These are phyloP conservation scores for Apophysomyces variabilis DNA, from an alignment of 371 early-diverging fungal genomes.

Conservation along the genomic window DNA sequence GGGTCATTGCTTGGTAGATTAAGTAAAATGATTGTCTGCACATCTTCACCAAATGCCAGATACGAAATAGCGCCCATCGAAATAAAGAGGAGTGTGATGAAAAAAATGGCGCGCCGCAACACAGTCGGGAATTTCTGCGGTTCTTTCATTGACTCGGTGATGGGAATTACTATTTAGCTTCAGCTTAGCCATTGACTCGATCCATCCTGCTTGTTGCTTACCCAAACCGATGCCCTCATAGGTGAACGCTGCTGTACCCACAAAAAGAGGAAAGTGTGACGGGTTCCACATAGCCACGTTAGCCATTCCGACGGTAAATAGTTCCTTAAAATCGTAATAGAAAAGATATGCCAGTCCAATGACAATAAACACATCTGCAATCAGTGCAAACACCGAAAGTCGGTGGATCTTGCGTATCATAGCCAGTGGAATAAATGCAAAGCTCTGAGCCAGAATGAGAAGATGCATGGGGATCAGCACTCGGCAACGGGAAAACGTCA, in stretches of 20 bases:
- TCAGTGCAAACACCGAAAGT: slow-evolving; percentile 77
- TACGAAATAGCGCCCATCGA: slow-evolving; percentile 81
- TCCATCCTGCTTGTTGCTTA: slow-evolving; percentile 22
- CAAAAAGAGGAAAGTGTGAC: slow-evolving; percentile 74
- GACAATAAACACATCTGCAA: slow-evolving; percentile 87
- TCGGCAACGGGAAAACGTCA: slow-evolving; percentile 65
- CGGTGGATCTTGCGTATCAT: slow-evolving; percentile 85
- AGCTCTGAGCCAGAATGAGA: slow-evolving; percentile 73
- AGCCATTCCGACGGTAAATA: slow-evolving; percentile 62
- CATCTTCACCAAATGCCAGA: slow-evolving; percentile 77
- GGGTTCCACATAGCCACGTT: slow-evolving; percentile 70
- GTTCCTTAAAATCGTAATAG: slow-evolving; percentile 66
- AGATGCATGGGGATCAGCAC: slow-evolving; percentile 56
- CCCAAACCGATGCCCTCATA: slow-evolving; percentile 91
- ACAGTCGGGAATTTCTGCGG: slow-evolving; percentile 79
- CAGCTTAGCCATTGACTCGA: neutral
- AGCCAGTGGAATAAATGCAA: slow-evolving; percentile 80
- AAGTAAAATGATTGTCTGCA: slow-evolving; percentile 79
- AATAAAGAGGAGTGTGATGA: slow-evolving; percentile 74
- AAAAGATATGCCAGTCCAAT: slow-evolving; percentile 80
- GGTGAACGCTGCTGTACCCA: slow-evolving; percentile 91
- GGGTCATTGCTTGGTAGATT: slow-evolving; percentile 75
- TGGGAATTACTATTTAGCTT: slow-evolving; percentile 56
- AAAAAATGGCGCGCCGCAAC: slow-evolving; percentile 65
- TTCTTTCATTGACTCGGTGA: slow-evolving; percentile 78